phyloP scores from a whole-genome alignment of 495 filamentous ascomycete species.

The Neohortaea acidophila region DNA sequence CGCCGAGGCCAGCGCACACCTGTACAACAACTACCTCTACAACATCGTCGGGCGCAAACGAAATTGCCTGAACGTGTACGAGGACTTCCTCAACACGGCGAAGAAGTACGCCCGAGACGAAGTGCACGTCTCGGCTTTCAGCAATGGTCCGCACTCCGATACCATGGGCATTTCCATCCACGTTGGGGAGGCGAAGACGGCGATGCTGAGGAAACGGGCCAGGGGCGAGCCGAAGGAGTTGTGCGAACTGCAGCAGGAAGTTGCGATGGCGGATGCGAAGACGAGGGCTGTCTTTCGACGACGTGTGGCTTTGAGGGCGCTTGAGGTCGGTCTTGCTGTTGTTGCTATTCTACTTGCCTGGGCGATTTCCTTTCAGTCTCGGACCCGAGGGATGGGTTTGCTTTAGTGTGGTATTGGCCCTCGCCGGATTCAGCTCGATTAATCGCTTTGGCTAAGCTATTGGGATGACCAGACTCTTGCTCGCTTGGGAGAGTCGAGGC shows the following conservation, averaged over 20 bases:
- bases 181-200: slow-evolving; percentile 9
- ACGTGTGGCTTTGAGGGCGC: no score
- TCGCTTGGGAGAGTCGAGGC: no score
- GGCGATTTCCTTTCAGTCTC: no score
- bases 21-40: slow-evolving; percentile 18
- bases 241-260: slow-evolving; percentile 7
- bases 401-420: no score
- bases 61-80: slow-evolving; percentile 11
- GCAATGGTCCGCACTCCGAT: slow-evolving; percentile 15
- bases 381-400: no score
- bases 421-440: no score
- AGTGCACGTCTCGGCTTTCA: slow-evolving; percentile 15
- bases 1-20: slow-evolving; percentile 8
- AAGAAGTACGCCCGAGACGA: slow-evolving; percentile 10
- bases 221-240: slow-evolving; percentile 11
- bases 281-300: no score
- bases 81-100: slow-evolving; percentile 7
- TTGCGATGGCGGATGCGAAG: no score
- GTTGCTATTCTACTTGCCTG: no score
- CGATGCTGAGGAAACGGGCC: slow-evolving; percentile 4
- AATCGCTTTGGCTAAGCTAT: no score
- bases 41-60: slow-evolving; percentile 15
- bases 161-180: slow-evolving; percentile 18
- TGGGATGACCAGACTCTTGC: no score
- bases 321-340: no score